Conservation (phyloP, 371 early-diverging fungal genomes). For the Haplosporangium sp. region DNA sequence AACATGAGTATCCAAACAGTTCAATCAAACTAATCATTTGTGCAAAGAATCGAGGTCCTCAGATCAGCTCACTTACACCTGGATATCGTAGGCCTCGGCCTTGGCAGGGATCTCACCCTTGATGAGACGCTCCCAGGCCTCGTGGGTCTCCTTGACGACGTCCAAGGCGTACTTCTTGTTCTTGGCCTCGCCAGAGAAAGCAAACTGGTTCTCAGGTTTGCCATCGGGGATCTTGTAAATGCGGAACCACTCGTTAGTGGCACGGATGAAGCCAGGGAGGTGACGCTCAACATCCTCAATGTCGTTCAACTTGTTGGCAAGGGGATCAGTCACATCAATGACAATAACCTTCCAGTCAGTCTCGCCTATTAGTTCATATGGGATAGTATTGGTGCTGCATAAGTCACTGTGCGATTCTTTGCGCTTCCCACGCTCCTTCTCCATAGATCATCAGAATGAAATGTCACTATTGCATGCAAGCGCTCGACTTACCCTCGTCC, state of each 20-base stretch:
- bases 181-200: conserved; percentile 93
- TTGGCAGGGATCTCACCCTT: conserved; percentile 66
- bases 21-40: not conserved
- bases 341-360: conserved; percentile 99
- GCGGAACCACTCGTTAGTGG: conserved; percentile 98
- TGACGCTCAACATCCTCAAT: conserved; percentile 97
- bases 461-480: too few relatives aligned
- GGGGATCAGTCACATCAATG: conserved; percentile 95
- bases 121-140: conserved; percentile 95
- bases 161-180: conserved; percentile 92
- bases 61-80: conserved; percentile 60
- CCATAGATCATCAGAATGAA: too few relatives aligned
- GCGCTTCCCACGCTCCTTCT: too few relatives aligned
- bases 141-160: conserved; percentile 93
- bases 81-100: conserved; percentile 77
- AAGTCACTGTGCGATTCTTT: not conserved
- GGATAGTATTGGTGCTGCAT: not conserved
- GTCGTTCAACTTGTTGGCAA: conserved; percentile 93
- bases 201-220: conserved; percentile 98
- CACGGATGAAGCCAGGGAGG: conserved; percentile 95
- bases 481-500: conserved; percentile 81
- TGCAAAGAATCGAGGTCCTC: not conserved
- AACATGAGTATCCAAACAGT: conserved; percentile 7
- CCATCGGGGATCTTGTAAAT: conserved; percentile 99
- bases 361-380: conserved; percentile 71